A percentile compares a stretch with the other conserved stretches of the same genome.
Evolutionary conservation across 78 protist genomes (phyloP).

Genomic region (Acrasis kona): DNA sequence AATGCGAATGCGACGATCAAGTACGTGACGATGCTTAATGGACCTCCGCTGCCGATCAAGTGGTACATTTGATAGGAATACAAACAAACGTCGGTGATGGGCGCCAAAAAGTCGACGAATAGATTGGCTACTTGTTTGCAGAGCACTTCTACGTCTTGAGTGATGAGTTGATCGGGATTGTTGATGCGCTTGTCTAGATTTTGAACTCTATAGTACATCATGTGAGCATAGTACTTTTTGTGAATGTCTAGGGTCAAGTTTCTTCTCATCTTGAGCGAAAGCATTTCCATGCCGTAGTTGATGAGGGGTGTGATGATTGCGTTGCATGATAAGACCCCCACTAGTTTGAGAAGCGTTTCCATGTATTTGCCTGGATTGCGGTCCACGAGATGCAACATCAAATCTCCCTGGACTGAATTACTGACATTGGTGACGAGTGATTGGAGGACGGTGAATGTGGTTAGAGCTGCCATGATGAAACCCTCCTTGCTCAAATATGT

Average conservation of each 20-base stretch:
- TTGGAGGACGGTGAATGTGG: not conserved
- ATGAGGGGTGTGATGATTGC: not conserved
- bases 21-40: not conserved
- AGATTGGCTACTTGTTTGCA: constrained; percentile 13
- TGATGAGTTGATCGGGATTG: constrained; percentile 37
- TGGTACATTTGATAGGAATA: not conserved
- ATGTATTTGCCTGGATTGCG: not conserved
- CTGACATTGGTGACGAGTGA: not conserved
- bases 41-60: not conserved
- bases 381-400: not conserved
- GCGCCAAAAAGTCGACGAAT: constrained; percentile 22
- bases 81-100: constrained; percentile 22
- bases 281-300: not conserved
- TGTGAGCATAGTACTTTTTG: not conserved
- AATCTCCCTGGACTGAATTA: not conserved
- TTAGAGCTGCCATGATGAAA: not conserved
- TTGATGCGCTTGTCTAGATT: constrained; percentile 8
- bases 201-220: not conserved
- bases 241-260: not conserved
- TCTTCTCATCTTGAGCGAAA: not conserved
- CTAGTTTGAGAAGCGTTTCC: not conserved
- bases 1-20: not conserved
- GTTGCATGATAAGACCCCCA: not conserved
- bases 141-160: constrained; percentile 28
- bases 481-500: not conserved